Evolutionary conservation across 148 eudicot species (phyloP).

Genomic region (Drosera capensis): DNA sequence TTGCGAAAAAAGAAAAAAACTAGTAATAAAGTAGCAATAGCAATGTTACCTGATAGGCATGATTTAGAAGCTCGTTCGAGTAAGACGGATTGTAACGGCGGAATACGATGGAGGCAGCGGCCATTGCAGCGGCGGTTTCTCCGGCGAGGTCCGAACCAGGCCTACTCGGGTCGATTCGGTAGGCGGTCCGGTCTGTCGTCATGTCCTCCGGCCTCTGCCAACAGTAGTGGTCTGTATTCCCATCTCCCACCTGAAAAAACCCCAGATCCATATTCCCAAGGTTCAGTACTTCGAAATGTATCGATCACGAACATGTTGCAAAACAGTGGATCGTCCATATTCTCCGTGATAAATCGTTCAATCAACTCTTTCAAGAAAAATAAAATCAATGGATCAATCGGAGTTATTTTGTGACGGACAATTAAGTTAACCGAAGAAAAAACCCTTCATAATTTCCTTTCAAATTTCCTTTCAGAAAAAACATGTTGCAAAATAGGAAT

Average conservation of each 20-base stretch:
- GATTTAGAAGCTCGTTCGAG: conserved; percentile 52
- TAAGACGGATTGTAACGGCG: conserved; percentile 50
- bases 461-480: no score
- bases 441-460: no score
- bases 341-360: no score
- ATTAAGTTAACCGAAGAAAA: no score
- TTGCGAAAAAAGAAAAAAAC: background rate
- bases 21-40: background rate
- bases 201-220: conserved; percentile 99
- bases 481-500: no score
- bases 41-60: conserved; percentile 67
- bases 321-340: no score
- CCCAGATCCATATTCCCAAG: conserved; percentile 1
- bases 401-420: no score
- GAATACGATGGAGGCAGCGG: conserved; percentile 74
- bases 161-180: conserved; percentile 56
- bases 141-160: conserved; percentile 97
- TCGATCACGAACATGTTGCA: background rate
- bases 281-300: background rate
- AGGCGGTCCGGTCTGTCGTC: conserved; percentile 79
- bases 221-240: conserved; percentile 86
- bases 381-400: no score
- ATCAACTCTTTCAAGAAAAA: no score
- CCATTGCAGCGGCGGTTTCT: conserved; percentile 94
- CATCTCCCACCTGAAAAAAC: conserved; percentile 91